phyloP scores from a whole-genome alignment of 2,329 filamentous ascomycete genomes.

The Lizonia empirigonia region DNA sequence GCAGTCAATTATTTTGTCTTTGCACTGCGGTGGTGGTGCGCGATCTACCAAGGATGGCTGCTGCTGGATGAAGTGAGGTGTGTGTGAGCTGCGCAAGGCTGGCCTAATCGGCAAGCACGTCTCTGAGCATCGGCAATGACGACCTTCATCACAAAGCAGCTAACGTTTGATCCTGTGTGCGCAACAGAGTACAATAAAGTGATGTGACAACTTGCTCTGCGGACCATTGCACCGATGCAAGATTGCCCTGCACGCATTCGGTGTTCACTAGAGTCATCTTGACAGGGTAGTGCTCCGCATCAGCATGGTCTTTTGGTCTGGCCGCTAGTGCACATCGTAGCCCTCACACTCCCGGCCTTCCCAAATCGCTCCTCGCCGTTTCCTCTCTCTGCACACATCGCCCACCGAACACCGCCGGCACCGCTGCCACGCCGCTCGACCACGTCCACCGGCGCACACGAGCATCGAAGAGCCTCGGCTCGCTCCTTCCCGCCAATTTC shows the following conservation, averaged over 20 bases:
- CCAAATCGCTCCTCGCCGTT: conserved; percentile 15
- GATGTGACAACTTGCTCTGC: background rate
- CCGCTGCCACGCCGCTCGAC: conserved; percentile 12
- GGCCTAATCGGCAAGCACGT: conserved; percentile 10
- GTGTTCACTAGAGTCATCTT: background rate
- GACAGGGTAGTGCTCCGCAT: conserved; percentile 17
- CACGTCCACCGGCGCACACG: background rate
- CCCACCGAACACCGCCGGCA: conserved; percentile 2
- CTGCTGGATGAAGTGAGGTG: background rate
- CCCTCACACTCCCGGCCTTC: conserved; percentile 16
- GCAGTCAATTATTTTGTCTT: too few species aligned
- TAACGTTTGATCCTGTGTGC: background rate
- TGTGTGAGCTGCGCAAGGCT: conserved; percentile 11
- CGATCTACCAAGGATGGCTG: background rate
- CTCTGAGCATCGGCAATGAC: conserved; percentile 1
- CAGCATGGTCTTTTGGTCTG: conserved; percentile 16
- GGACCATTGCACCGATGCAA: background rate
- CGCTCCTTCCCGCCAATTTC: conserved; percentile 1
- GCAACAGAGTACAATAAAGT: background rate
- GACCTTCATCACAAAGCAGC: background rate
- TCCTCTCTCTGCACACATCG: conserved; percentile 13
- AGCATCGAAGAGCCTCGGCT: background rate
- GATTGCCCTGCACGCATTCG: conserved; percentile 4
- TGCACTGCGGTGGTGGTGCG: background rate
- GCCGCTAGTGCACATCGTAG: conserved; percentile 14